Conservation (phyloP, 257 asterid species). For the Scutellaria baicalensis region DNA sequence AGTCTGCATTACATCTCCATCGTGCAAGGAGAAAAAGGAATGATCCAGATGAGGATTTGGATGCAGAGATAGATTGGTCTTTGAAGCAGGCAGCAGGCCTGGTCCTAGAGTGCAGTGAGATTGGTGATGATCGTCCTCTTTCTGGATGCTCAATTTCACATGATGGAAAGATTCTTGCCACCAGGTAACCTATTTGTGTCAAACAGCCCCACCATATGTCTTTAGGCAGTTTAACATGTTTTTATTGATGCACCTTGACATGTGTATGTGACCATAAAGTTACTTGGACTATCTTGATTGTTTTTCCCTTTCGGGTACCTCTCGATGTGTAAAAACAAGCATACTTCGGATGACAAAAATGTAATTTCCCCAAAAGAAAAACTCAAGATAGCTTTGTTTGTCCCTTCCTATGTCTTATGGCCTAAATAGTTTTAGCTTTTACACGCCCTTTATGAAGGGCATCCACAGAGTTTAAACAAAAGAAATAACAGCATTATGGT, state of each 20-base stretch:
- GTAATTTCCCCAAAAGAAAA: too few species aligned
- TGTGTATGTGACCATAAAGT: neutral
- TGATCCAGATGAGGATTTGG: slow-evolving; percentile 95
- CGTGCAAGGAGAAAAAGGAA: slow-evolving; percentile 79
- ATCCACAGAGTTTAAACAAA: neutral
- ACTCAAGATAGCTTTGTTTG: neutral
- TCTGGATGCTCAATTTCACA: slow-evolving; percentile 82
- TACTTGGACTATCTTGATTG: neutral
- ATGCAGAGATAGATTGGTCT: slow-evolving; percentile 87
- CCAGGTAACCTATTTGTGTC: slow-evolving; percentile 50
- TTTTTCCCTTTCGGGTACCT: neutral
- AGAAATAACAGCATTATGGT: neutral
- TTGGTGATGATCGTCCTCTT: slow-evolving; percentile 93
- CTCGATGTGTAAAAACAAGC: too few species aligned
- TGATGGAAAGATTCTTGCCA: slow-evolving; percentile 86
- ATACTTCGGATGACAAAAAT: neutral
- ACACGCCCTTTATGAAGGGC: neutral
- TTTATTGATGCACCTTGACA: neutral
- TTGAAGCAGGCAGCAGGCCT: slow-evolving; percentile 63
- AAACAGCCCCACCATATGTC: neutral
- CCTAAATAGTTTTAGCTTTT: neutral
- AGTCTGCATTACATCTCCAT: slow-evolving; percentile 71
- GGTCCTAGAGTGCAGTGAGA: slow-evolving; percentile 65
- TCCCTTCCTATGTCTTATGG: neutral
- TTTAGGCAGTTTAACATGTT: neutral